Evolutionary conservation across 108 stramenopile genomes (phyloP).

Genomic region (Nitzschia sp.): DNA sequence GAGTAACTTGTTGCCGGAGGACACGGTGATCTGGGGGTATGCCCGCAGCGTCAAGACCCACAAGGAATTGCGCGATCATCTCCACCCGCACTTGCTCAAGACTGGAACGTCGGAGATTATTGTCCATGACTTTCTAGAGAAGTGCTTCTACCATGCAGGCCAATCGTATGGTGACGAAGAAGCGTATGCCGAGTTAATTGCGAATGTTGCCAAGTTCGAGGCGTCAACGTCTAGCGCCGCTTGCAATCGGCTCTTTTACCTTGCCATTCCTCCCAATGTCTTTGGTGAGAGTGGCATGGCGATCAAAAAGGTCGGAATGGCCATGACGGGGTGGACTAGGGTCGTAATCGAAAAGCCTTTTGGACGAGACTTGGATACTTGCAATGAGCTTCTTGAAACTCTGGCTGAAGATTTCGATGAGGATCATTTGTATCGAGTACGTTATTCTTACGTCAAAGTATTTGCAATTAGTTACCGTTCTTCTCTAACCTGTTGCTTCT

Average conservation of each 20-base stretch:
- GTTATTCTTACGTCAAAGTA: conserved; percentile 1
- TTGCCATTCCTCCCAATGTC: conserved; percentile 97
- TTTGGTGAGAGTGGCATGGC: conserved; percentile 85
- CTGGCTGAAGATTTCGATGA: conserved; percentile 56
- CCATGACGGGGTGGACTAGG: conserved; percentile 64
- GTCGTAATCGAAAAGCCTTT: conserved; percentile 98
- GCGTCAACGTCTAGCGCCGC: not conserved
- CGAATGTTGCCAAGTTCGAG: conserved; percentile 30
- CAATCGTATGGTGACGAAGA: conserved; percentile 81
- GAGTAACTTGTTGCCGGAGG: conserved; percentile 64
- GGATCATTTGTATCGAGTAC: conserved; percentile 72
- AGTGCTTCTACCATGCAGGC: conserved; percentile 84
- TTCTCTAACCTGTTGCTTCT: not conserved
- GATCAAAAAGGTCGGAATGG: conserved; percentile 66
- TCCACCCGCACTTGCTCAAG: conserved; percentile 69
- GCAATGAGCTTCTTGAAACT: conserved; percentile 48
- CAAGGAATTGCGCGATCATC: conserved; percentile 73
- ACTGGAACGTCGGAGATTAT: conserved; percentile 37
- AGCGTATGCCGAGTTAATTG: conserved; percentile 66
- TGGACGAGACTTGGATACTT: conserved; percentile 90
- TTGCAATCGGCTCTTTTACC: conserved; percentile 85
- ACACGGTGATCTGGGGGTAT: conserved; percentile 88
- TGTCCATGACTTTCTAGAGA: conserved; percentile 73
- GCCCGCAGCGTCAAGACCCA: conserved; percentile 80
- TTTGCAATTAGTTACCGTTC: not conserved